These are phyloP conservation scores for Penicillium oxalicum DNA, from an alignment of 2,329 filamentous ascomycete genomes.

Conservation along the genomic window DNA sequence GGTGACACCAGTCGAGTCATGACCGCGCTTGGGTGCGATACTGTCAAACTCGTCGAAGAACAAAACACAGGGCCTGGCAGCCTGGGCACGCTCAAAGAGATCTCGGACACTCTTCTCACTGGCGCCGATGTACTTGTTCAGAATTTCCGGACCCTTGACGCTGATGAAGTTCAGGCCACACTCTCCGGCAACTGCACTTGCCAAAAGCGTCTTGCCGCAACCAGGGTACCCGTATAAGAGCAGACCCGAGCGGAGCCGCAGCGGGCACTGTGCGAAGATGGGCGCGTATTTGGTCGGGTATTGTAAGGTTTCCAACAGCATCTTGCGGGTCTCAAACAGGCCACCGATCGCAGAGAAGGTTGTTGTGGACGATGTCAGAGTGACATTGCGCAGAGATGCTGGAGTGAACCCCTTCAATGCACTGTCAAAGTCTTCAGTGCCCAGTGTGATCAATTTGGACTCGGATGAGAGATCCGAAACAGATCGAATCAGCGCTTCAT, in stretches of 20 bases:
- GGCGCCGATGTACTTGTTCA: constrained; percentile 98
- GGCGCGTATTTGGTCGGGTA: constrained; percentile 98
- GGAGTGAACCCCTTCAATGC: constrained; percentile 91
- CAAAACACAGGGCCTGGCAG: constrained; percentile 84
- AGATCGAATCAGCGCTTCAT: constrained; percentile 84
- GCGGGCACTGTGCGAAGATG: constrained; percentile 91
- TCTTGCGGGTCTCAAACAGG: constrained; percentile 75
- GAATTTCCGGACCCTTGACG: constrained; percentile 94
- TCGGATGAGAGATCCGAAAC: constrained; percentile 53
- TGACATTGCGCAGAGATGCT: constrained; percentile 88
- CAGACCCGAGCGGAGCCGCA: constrained; percentile 87
- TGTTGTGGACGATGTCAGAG: constrained; percentile 84
- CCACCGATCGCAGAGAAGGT: constrained; percentile 92
- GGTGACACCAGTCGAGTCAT: constrained; percentile 96
- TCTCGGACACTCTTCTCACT: constrained; percentile 95
- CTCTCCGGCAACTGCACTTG: constrained; percentile 94
- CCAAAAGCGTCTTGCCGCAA: constrained; percentile 92
- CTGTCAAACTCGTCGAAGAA: constrained; percentile 99
- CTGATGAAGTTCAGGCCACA: constrained; percentile 98
- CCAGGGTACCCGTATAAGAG: constrained; percentile 92
- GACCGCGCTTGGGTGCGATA: constrained; percentile 92
- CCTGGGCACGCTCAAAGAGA: constrained; percentile 82
- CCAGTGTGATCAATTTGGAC: constrained; percentile 57
- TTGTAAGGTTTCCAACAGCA: constrained; percentile 88
- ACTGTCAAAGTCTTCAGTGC: constrained; percentile 69